Conservation (phyloP, 805 yeast genomes). For the Hagleromyces aurorensis region DNA sequence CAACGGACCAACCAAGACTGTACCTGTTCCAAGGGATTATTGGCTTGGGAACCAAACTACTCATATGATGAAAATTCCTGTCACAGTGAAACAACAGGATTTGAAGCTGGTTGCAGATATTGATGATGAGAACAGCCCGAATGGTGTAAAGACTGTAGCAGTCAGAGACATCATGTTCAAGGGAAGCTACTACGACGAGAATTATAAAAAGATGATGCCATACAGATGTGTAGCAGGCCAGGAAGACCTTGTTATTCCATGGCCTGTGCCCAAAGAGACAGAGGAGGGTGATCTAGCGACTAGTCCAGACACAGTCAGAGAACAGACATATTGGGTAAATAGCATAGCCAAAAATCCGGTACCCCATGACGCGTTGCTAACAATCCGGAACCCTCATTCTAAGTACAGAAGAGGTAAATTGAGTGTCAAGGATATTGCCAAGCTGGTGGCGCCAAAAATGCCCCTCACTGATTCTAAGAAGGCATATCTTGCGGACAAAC, state of each 20-base stretch:
- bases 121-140: slow-evolving; percentile 48
- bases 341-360: slow-evolving; percentile 59
- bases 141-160: slow-evolving; percentile 60
- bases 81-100: slow-evolving; percentile 48
- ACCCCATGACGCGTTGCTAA: slow-evolving; percentile 56
- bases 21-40: slow-evolving; percentile 60
- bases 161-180: slow-evolving; percentile 64
- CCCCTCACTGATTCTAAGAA: slow-evolving; percentile 60
- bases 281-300: slow-evolving; percentile 58
- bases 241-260: slow-evolving; percentile 67
- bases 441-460: slow-evolving; percentile 64
- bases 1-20: slow-evolving; percentile 54
- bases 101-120: slow-evolving; percentile 74
- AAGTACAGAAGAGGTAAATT: slow-evolving; percentile 57
- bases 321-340: slow-evolving; percentile 67
- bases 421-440: slow-evolving; percentile 53
- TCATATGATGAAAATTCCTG: slow-evolving; percentile 66
- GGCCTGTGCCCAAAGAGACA: slow-evolving; percentile 49
- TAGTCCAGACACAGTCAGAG: slow-evolving; percentile 46
- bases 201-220: slow-evolving; percentile 67
- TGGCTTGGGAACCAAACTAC: slow-evolving; percentile 69
- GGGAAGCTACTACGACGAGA: slow-evolving; percentile 66
- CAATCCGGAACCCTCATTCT: slow-evolving; percentile 72
- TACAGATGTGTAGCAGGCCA: slow-evolving; percentile 68
- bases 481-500: slow-evolving; percentile 51